A percentile compares a stretch with the other conserved stretches of the same genome.
These are phyloP conservation scores for Barbatosphaeria neglecta DNA, from an alignment of 495 filamentous ascomycete genomes.

Conservation along the genomic window DNA sequence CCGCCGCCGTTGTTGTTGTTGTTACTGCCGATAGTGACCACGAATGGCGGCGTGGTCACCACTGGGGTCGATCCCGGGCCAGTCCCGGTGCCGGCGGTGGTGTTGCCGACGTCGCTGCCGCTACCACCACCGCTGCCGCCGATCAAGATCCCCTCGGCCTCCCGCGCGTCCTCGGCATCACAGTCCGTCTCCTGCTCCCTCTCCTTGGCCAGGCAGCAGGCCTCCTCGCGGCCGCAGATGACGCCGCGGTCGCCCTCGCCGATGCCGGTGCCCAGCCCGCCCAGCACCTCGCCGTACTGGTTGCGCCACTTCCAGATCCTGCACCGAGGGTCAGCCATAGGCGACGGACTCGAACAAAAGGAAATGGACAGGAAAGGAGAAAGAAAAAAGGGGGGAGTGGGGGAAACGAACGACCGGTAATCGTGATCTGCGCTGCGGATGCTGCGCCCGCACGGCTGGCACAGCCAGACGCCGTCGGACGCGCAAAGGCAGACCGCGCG, in stretches of 20 bases:
- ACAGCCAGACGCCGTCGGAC: conserved; percentile 60
- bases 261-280: conserved; percentile 74
- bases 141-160: conserved; percentile 8
- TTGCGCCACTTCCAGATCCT: conserved; percentile 83
- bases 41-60: not conserved
- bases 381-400: not conserved
- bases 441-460: conserved; percentile 61
- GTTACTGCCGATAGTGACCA: not conserved
- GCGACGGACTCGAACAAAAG: not conserved
- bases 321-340: not conserved
- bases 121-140: not conserved
- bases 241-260: conserved; percentile 81
- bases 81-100: not conserved
- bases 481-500: conserved; percentile 58
- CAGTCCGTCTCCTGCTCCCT: conserved; percentile 74
- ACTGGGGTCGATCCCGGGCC: not conserved
- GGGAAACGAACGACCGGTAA: conserved; percentile 41
- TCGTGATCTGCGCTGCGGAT: conserved; percentile 58
- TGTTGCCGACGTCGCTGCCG: conserved; percentile 1
- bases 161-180: conserved; percentile 50
- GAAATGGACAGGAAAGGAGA: not conserved
- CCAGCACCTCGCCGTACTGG: conserved; percentile 68
- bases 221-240: conserved; percentile 59
- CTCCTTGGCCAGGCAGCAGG: conserved; percentile 59
- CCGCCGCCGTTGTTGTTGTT: not conserved